Evolutionary conservation across 345 rosid species (phyloP).

Genomic region (Ceriops tagal): DNA sequence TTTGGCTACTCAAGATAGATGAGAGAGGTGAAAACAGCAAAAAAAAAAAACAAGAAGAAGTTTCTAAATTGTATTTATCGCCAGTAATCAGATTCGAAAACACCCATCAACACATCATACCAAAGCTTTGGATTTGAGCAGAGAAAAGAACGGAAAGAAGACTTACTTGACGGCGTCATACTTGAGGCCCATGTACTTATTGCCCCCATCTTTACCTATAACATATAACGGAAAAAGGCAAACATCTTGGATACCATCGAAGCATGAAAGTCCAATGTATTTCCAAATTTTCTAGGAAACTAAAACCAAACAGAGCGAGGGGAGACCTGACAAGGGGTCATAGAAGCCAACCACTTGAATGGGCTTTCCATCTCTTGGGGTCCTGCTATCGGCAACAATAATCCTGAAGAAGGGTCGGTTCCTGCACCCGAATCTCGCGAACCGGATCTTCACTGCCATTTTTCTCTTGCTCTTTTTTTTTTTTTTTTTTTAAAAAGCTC

Average conservation of each 20-base stretch:
- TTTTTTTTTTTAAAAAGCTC: no score
- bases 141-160: not conserved
- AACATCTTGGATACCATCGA: not conserved
- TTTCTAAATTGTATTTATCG: not conserved
- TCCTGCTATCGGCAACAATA: constrained; percentile 7
- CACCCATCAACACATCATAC: no score
- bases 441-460: constrained; percentile 15
- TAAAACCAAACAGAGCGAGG: constrained; percentile 1
- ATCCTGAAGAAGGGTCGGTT: constrained; percentile 20
- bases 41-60: not conserved
- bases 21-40: no score
- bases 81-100: not conserved
- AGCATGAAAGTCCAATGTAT: not conserved
- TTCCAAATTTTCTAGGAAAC: constrained; percentile 4
- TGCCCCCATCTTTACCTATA: not conserved
- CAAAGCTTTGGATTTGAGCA: not conserved
- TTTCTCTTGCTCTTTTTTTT: no score
- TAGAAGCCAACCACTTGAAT: constrained; percentile 13
- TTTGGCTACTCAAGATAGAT: no score
- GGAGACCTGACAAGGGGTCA: constrained; percentile 12
- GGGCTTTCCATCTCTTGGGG: constrained; percentile 9
- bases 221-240: not conserved
- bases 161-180: constrained; percentile 2
- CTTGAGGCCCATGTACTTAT: constrained; percentile 3
- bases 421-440: constrained; percentile 11